phyloP scores from a whole-genome alignment of 2,329 filamentous ascomycete genomes.

The Phialocephala subalpina region DNA sequence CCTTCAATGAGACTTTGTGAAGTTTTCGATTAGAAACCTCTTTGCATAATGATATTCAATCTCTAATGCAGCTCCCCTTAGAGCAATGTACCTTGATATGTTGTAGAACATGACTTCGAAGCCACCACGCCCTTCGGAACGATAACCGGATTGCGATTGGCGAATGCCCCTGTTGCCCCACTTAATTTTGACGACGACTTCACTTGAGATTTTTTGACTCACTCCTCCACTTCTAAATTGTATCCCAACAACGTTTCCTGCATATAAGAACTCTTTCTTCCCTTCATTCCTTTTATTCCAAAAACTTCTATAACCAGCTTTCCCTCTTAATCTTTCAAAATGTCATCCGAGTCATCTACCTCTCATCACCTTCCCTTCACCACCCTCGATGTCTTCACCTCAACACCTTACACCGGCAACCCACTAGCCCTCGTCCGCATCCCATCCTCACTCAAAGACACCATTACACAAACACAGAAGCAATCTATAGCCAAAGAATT shows the following conservation, averaged over 20 bases:
- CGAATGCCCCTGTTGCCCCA: no score
- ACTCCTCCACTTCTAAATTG: background rate
- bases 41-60: no score
- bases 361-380: constrained; percentile 47
- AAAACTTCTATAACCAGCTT: background rate
- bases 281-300: background rate
- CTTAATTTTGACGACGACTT: no score
- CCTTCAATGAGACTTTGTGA: no score
- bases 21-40: no score
- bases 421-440: constrained; percentile 67
- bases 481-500: constrained; percentile 68
- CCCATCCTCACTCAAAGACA: constrained; percentile 48
- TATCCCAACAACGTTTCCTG: background rate
- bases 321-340: background rate
- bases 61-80: no score
- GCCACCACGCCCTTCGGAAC: no score
- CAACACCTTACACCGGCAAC: constrained; percentile 61
- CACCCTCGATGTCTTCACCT: constrained; percentile 67
- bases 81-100: no score
- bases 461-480: constrained; percentile 60
- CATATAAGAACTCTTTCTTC: background rate
- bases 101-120: no score
- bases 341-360: background rate
- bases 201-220: background rate
- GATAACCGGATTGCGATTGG: no score